Percentiles rank a stretch among this genome's conserved stretches.
These are phyloP conservation scores for Crataegus laevigata DNA, from an alignment of 306 rosid species.

Conservation along the genomic window DNA sequence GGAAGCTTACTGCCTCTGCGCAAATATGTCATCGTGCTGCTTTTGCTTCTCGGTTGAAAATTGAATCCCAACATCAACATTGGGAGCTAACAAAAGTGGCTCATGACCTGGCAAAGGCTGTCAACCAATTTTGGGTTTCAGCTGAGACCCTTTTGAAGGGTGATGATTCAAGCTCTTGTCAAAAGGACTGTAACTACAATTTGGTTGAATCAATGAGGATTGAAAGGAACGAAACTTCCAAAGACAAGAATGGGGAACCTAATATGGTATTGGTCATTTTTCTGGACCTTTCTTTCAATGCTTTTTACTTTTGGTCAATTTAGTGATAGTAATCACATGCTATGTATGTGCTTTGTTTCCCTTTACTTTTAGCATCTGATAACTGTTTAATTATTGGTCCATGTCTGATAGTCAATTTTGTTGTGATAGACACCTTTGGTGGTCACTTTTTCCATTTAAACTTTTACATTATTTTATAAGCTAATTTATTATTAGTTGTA, in stretches of 20 bases:
- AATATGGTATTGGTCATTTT: constrained; percentile 33
- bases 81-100: constrained; percentile 54
- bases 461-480: neutral
- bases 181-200: constrained; percentile 16
- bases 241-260: constrained; percentile 30
- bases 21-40: constrained; percentile 67
- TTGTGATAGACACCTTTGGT: neutral
- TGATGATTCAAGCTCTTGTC: constrained; percentile 18
- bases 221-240: constrained; percentile 32
- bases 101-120: constrained; percentile 77
- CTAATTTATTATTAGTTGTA: neutral
- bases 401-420: neutral
- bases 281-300: constrained; percentile 9
- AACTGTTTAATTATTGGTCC: neutral
- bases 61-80: constrained; percentile 42
- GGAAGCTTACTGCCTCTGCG: constrained; percentile 90
- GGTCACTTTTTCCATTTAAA: neutral
- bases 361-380: neutral
- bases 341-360: neutral
- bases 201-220: constrained; percentile 26
- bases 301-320: constrained; percentile 15
- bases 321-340: neutral
- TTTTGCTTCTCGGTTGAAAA: constrained; percentile 59
- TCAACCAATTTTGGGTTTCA: constrained; percentile 89
- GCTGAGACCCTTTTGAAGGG: constrained; percentile 53